Evolutionary conservation across 2,329 filamentous ascomycete genomes (phyloP), one percentile per base, ranked within the genome.

Genomic region (Colletotrichum navitas): DNA sequence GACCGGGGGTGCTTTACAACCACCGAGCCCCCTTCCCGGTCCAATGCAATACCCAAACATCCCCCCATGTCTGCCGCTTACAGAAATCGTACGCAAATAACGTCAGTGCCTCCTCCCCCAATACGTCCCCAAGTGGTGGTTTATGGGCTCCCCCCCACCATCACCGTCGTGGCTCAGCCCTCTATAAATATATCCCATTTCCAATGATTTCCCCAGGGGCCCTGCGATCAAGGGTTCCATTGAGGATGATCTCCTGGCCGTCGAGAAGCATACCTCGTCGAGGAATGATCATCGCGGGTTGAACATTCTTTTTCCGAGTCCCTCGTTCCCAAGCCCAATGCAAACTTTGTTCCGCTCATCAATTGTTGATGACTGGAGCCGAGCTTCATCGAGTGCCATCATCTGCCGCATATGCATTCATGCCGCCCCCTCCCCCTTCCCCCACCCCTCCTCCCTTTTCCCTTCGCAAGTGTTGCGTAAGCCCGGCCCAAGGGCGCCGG

Each of bases 201-300:
- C 49, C 58, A 71, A 71, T 71, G 68, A 71, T 71, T 63, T 71
- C 63, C 68, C 47, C 68, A 68, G 45, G 68, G 68, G 68, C 18
- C n/a, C 49, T 26, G 64, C 64, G 68, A 71, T 71, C 64, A 71
- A 71, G 68, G 58, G 68, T 71, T 59, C 58, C 64, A 59, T 63
- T 34, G 43, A 63, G 51, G 58, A 43, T 59, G 68, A 63, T 49
- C 62, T 60, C 45, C 65, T n/a, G 41, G 49, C 59, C 70, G 61
- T 71, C 70, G 66, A 70, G 66, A 62, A 72, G 51, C 61, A 29
- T 71, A 47, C 66, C 66, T 52, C 32, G 34, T 60, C 60, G 52
- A 72, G 70, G 51, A 72, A 72, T 72, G 70, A 72, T 72, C 61
- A 66, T 71, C 66, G 41, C 41, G 16, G 36, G 45, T 52, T 36